Base-by-base conservation (phyloP, 2,329 filamentous ascomycete species). In the Oidium heveae region DNA sequence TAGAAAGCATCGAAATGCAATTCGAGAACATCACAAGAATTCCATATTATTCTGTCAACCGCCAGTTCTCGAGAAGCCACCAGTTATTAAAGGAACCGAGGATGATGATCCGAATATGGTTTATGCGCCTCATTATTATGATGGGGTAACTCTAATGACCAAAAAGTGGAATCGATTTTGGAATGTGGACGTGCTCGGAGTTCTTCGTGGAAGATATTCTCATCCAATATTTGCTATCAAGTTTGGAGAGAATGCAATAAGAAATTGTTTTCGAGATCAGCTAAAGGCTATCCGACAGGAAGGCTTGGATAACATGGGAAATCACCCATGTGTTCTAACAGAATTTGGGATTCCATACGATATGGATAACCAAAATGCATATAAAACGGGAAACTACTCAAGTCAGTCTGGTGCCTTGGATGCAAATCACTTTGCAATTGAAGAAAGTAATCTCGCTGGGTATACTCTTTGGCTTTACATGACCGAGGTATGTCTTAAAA, bases 321-420 rank as follows among this genome's bases (percentile, higher is more conserved):
- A 84, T 22, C 88, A 93, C 61, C 91, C 91, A 0, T 86, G 87
- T 61, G 69, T 98, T 4, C 79, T 95, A 66, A 93, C 86, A 0
- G 91, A 98, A 65, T 96, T 96, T 63, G 91, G 91, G 8, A 95
- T 98, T 56, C 91, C 91, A 0, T 98, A 94, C 65, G 91, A 98
- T 65, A 96, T 98, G 93, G 89, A 98, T 63, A 81, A 94, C 60
- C 88, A 94, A 68, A 74, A 91, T 63, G 91, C 91, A 0, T 98
- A 98, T 69, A 85, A 86, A 68, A 94, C 86, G 6, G 91, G 93
- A 8, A 85, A 98, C 66, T 98, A 94, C 68, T 82, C 84, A 47
- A 94, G 86, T 62, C 91, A 98, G 66, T 84, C 83, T 36, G 79
- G 85, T 1, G 91, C 91, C 7, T 82, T 98, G 71, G 91, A 98